phyloP scores from a whole-genome alignment of 202 grass and related monocot species.

The Digitaria exilis region DNA sequence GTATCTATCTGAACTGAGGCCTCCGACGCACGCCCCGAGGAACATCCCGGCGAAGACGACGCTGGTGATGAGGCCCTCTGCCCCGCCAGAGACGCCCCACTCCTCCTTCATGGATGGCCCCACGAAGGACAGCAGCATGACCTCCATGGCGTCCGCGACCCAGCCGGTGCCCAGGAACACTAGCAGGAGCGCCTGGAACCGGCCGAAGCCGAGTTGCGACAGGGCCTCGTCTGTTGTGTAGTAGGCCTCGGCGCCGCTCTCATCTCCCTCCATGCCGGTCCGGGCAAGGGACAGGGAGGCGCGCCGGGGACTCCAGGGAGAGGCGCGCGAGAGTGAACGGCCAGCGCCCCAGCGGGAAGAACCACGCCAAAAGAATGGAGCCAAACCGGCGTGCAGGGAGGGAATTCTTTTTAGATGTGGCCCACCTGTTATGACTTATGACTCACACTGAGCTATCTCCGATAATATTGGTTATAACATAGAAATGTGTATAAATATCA shows the following conservation, averaged over 20 bases:
- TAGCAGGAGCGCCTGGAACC: constrained; percentile 72
- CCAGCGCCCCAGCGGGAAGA: too few species aligned
- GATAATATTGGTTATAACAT: too few species aligned
- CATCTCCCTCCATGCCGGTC: constrained; percentile 42
- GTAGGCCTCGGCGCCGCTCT: constrained; percentile 30
- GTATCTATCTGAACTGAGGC: constrained; percentile 65
- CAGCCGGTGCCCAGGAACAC: constrained; percentile 57
- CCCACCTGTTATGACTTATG: too few species aligned
- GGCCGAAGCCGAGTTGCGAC: constrained; percentile 58
- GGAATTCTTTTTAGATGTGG: too few species aligned
- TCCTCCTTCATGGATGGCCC: constrained; percentile 57
- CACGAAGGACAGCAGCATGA: constrained; percentile 77
- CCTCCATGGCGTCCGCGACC: constrained; percentile 67
- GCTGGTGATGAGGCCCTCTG: constrained; percentile 66
- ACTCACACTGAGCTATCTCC: too few species aligned
- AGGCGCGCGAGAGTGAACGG: neutral
- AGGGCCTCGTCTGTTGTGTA: constrained; percentile 78
- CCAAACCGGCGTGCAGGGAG: too few species aligned
- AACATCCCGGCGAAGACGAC: constrained; percentile 69
- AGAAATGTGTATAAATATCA: too few species aligned
- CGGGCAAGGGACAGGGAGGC: neutral
- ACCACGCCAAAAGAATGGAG: too few species aligned
- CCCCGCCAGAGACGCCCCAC: constrained; percentile 46
- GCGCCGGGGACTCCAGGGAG: neutral
- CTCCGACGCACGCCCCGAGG: constrained; percentile 52